Base-by-base conservation (phyloP, 108 stramenopile genomes). In the Bacterosira constricta region DNA sequence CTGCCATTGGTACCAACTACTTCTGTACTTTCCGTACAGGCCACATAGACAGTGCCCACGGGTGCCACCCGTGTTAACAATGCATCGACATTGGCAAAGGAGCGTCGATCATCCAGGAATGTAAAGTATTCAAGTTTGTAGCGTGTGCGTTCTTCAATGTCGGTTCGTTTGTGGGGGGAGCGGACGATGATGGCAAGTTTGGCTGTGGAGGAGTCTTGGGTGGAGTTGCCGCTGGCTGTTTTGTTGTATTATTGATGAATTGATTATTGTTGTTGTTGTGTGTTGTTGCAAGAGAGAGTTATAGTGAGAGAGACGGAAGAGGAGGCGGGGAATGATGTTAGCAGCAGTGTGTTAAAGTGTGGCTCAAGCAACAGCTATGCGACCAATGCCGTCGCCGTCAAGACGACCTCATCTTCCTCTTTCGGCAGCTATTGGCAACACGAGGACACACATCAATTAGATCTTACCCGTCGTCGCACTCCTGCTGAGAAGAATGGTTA, bases 51-150 rank as follows among this genome's bases (percentile, higher is more conserved):
- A 10, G 39, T 63, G 32, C 55, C 38, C 7, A 88, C 38, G 2
- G 69, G 78, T 21, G 79, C 61, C 62, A 87, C 57, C 41, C 80
- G 37, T 17, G 85, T 86, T 41, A 86, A 32, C 26, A 91, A 55
- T 27, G 86, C 84, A 60, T 91, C 90, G 23, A 89, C 45, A 56
- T 87, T 80, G n/a, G 88, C 83, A 69, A 85, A 88, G 13, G 75
- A 65, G 5, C 71, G 52, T 21, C 57, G 77, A 39, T 88, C 86
- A 45, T 92, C 90, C 42, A 79, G 66, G 38, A 89, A 89, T 21
- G 71, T 65, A 53, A 75, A 85, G 54, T 88, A 80, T 41, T 72
- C 56, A 34, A 89, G 47, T 25, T 75, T 76, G 66, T 85, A 66
- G 0, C 65, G 53, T 20, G 82, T 47, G 8, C 68, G 60, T 63